phyloP scores from a whole-genome alignment of 805 yeast species.

The Candida oleophila region DNA sequence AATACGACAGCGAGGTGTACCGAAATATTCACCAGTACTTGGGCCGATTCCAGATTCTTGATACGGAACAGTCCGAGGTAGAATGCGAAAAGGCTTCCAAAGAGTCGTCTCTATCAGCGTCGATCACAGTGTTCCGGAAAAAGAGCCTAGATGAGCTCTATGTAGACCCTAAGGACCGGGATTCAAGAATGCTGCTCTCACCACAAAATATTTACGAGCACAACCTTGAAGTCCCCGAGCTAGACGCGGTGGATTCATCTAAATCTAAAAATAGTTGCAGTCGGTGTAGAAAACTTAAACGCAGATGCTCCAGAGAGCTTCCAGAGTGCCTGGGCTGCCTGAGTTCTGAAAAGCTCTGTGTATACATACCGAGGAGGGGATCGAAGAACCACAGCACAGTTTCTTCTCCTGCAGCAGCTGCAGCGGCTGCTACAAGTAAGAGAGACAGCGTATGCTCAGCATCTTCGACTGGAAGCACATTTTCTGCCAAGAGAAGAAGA shows the following conservation, averaged over 20 bases:
- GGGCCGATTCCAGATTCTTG: conserved; percentile 19
- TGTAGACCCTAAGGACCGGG: background rate
- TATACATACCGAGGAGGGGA: conserved; percentile 21
- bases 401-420: background rate
- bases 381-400: too few relatives aligned
- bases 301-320: conserved; percentile 28
- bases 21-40: conserved; percentile 20
- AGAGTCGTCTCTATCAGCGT: conserved; percentile 3
- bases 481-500: conserved; percentile 4
- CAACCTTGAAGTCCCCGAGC: conserved; percentile 16
- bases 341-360: conserved; percentile 29
- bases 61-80: background rate
- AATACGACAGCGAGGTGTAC: conserved; percentile 12
- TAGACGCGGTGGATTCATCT: conserved; percentile 17
- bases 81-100: background rate
- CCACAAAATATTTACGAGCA: conserved; percentile 22
- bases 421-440: background rate
- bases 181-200: background rate
- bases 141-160: conserved; percentile 15
- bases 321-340: conserved; percentile 32
- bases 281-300: conserved; percentile 31
- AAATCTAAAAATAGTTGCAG: conserved; percentile 26
- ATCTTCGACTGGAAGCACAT: background rate
- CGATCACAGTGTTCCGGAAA: conserved; percentile 25
- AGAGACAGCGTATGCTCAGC: background rate